phyloP scores from a whole-genome alignment of 352 stramenopile genomes.

The Aphanomyces invadans region DNA sequence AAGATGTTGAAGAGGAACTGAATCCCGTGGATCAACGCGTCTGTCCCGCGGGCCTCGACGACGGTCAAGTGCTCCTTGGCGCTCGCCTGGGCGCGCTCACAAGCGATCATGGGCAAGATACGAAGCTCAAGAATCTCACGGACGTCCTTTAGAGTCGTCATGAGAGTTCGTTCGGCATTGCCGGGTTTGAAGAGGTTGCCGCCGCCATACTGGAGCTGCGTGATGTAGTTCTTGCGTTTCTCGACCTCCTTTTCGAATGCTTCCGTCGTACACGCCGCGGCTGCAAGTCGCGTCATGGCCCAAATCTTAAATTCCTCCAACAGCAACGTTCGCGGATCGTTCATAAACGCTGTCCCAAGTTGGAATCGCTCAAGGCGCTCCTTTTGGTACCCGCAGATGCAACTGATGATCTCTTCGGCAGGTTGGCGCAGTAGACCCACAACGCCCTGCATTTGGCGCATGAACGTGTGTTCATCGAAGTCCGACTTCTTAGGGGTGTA shows the following conservation, averaged over 20 bases:
- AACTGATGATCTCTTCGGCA: conserved; percentile 77
- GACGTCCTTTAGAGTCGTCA: conserved; percentile 77
- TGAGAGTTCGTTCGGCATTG: conserved; percentile 58
- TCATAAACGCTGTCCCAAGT: conserved; percentile 65
- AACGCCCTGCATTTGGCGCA: conserved; percentile 84
- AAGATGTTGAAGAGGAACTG: conserved; percentile 84
- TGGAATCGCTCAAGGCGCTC: conserved; percentile 70
- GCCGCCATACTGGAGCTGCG: conserved; percentile 67
- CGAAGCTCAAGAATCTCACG: conserved; percentile 69
- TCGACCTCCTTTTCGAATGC: conserved; percentile 66
- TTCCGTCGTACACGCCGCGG: conserved; percentile 68
- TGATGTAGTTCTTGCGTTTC: conserved; percentile 63
- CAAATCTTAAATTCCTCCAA: conserved; percentile 83
- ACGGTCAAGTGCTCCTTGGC: conserved; percentile 73
- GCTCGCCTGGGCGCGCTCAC: conserved; percentile 68
- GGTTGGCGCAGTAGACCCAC: conserved; percentile 70
- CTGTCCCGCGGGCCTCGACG: conserved; percentile 62
- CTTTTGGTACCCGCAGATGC: conserved; percentile 76
- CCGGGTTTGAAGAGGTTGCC: conserved; percentile 73
- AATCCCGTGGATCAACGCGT: conserved; percentile 78
- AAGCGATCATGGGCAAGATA: conserved; percentile 70
- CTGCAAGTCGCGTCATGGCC: conserved; percentile 69
- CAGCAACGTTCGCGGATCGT: conserved; percentile 68
- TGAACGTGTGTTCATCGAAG: conserved; percentile 82
- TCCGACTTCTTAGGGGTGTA: conserved; percentile 67